phyloP scores from a whole-genome alignment of 768 basidiomycete genomes.

The Pleurotus tuoliensis region DNA sequence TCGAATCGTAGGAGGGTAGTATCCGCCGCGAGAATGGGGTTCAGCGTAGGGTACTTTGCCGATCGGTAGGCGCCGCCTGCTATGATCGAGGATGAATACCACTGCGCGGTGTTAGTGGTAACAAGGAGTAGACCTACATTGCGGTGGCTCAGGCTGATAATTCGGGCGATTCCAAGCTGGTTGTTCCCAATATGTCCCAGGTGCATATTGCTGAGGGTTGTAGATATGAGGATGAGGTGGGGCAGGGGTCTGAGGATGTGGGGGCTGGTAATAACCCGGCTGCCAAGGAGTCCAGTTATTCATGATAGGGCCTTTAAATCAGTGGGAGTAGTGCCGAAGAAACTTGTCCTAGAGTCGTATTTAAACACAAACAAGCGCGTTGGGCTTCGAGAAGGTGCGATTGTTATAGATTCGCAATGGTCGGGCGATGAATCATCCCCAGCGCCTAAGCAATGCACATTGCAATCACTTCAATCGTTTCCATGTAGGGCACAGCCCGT shows the following conservation, averaged over 20 bases:
- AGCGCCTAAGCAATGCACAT: no score
- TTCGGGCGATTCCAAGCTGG: slow-evolving; percentile 6
- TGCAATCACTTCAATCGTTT: no score
- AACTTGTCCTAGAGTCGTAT: no score
- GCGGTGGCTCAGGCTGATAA: not conserved
- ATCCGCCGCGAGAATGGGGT: slow-evolving; percentile 51
- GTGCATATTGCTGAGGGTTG: slow-evolving; percentile 1
- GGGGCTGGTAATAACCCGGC: slow-evolving; percentile 1
- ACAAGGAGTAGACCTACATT: not conserved
- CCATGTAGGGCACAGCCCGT: no score
- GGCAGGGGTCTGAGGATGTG: not conserved
- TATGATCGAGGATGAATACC: not conserved
- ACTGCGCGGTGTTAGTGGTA: not conserved
- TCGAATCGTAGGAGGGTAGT: slow-evolving; percentile 48
- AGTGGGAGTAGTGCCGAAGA: no score
- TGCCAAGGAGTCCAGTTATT: slow-evolving; percentile 5
- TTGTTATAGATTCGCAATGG: no score
- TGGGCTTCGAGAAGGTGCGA: no score
- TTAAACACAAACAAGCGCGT: no score
- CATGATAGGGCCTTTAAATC: not conserved
- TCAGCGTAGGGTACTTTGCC: slow-evolving; percentile 43
- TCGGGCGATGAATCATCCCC: no score
- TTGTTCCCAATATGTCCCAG: not conserved
- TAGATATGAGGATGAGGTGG: slow-evolving; percentile 1
- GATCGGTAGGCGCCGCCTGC: slow-evolving; percentile 20